Base-by-base conservation (phyloP, 176 grass and related monocot genomes). In the Musa acuminata region DNA sequence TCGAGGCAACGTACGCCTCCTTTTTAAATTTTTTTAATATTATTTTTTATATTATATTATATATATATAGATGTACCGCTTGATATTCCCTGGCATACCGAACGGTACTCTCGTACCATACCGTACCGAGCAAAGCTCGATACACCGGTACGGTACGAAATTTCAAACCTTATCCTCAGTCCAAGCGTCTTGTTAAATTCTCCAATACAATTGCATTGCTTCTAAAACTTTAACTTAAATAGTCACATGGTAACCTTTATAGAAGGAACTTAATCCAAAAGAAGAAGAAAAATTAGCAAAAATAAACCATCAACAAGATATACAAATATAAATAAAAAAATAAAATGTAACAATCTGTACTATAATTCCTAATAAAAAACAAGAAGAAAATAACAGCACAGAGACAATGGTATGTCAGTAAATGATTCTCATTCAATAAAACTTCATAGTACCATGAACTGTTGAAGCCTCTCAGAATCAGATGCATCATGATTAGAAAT, bases 391-490 rank as follows among this genome's bases (percentile, higher is more conserved):
- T 50, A 7, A 70, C n/a, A 22, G 1, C 67, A 51, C 13, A n/a
- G 67, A 70, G 29, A 70, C 5, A 50, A 3, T 35, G 35, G 35
- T 43, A 43, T 43, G 35, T 43, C 35, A 26, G 9, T 50, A 68
- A 62, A 19, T 62, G 17, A 62, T 62, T 62, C 20, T 14, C 8
- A 14, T 19, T 2, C 7, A 62, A 17, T 75, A 19, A 64, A 63
- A 77, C 60, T 80, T 0, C 52, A 76, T 9, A 60, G 13, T 93
- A 99, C 95, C 95, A 89, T 72, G 74, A 87, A 91, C 21, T 86
- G 64, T 58, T 99, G 86, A 52, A 94, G 66, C 80, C 85, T 94
- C 63, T 86, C 91, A 78, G 68, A 55, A 58, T 94, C 90, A 79
- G 75, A 87, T 82, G 67, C 73, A 63, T 75, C 80, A 48, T 21